These are phyloP conservation scores for Chytriomyces confervae DNA, from an alignment of 192 early-diverging fungal genomes.

Conservation along the genomic window DNA sequence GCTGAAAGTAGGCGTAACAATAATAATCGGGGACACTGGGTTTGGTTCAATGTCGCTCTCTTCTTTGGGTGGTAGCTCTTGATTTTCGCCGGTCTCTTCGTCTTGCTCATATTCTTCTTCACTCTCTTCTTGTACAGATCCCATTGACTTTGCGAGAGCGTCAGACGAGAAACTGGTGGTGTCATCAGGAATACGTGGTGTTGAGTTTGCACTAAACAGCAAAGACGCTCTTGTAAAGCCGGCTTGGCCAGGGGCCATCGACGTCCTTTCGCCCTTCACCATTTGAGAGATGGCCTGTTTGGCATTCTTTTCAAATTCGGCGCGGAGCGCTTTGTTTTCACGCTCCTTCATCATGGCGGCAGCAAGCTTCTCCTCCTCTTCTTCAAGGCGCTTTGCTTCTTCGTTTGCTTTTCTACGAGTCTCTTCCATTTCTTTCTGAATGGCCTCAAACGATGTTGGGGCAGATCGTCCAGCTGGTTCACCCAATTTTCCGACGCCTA, in stretches of 20 bases:
- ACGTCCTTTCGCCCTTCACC: constrained; percentile 22
- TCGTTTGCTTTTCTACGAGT: constrained; percentile 20
- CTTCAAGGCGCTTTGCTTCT: constrained; percentile 20
- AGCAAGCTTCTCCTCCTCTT: constrained; percentile 20
- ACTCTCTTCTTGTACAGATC: background rate
- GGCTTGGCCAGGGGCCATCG: background rate
- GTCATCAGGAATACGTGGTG: background rate
- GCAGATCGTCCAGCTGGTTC: background rate
- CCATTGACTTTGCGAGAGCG: background rate
- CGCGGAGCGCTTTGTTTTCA: constrained; percentile 6
- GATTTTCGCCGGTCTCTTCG: background rate
- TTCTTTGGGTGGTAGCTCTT: too few species aligned
- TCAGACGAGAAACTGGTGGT: background rate
- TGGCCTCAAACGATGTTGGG: constrained; percentile 25
- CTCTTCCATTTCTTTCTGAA: constrained; percentile 38
- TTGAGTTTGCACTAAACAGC: background rate
- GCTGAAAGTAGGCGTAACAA: too few species aligned
- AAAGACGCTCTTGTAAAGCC: background rate
- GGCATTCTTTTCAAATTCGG: constrained; percentile 21
- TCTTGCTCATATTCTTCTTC: background rate
- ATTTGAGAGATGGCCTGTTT: constrained; percentile 17
- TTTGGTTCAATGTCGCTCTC: too few species aligned
- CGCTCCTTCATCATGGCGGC: constrained; percentile 4
- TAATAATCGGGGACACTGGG: too few species aligned
- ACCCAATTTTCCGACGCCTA: background rate